Conservation (phyloP, 257 asterid genomes). For the Cinchona pubescens region DNA sequence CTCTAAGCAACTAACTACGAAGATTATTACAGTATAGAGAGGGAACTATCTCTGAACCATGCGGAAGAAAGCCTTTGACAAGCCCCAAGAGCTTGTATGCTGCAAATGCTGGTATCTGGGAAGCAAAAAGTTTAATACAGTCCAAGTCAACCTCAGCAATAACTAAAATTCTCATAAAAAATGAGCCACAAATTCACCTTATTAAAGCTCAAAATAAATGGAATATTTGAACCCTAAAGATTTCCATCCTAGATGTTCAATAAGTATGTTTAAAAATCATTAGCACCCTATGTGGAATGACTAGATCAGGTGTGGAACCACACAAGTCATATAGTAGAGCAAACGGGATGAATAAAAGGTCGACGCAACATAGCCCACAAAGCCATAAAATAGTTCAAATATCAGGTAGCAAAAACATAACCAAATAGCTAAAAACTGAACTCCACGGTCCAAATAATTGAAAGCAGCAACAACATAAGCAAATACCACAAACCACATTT, state of each 20-base stretch:
- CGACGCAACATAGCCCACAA: not conserved
- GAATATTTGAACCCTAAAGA: not conserved
- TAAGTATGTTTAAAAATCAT: not conserved
- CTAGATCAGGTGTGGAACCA: too few relatives aligned
- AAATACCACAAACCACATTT: not conserved
- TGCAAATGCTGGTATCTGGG: conserved; percentile 88
- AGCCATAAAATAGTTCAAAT: not conserved
- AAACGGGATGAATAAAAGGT: not conserved
- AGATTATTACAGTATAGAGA: not conserved
- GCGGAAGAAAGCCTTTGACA: conserved; percentile 67
- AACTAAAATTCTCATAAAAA: too few relatives aligned
- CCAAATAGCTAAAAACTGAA: not conserved
- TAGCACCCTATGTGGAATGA: too few relatives aligned
- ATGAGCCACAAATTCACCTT: not conserved
- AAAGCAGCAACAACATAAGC: not conserved
- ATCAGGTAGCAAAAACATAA: not conserved
- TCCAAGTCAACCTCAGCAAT: not conserved
- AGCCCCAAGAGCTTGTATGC: conserved; percentile 80
- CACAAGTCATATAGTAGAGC: not conserved
- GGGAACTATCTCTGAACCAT: conserved; percentile 63
- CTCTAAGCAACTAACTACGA: not conserved
- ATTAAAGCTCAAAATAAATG: not conserved
- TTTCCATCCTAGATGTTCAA: not conserved
- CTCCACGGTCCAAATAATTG: not conserved
- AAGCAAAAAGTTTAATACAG: conserved; percentile 9